Conservation (phyloP, 257 asterid species). For the Capsicum baccatum region DNA sequence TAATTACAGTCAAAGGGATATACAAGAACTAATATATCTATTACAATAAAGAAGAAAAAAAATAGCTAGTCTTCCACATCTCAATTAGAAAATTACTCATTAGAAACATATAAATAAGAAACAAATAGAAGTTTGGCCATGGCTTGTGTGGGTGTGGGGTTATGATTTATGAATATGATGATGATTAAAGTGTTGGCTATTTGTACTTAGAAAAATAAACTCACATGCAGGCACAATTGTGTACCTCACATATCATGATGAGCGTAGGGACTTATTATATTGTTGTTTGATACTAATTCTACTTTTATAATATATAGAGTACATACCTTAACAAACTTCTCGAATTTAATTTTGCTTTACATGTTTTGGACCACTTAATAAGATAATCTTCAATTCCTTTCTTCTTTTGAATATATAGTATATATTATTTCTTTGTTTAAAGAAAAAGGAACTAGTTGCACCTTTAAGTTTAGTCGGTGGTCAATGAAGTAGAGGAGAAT, state of each 20-base stretch:
- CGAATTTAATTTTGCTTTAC: conserved; percentile 25
- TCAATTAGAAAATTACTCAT: too few relatives aligned
- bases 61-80: too few relatives aligned
- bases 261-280: conserved; percentile 40
- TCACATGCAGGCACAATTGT: conserved; percentile 63
- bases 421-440: background rate
- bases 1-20: conserved; percentile 48
- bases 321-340: conserved; percentile 26
- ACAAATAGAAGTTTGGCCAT: conserved; percentile 32
- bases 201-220: background rate
- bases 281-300: conserved; percentile 16
- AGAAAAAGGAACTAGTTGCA: background rate
- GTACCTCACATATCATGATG: conserved; percentile 54
- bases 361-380: conserved; percentile 27
- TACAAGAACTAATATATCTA: conserved; percentile 12
- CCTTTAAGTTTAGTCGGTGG: background rate
- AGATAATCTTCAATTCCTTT: background rate
- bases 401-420: background rate
- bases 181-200: background rate
- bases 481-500: background rate
- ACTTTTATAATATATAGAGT: background rate
- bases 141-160: conserved; percentile 20
- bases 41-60: background rate
- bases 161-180: conserved; percentile 25
- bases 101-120: background rate